A percentile compares a stretch with the other conserved stretches of the same genome.
These are phyloP conservation scores for Chlorella sp. DNA, from an alignment of 139 green algal species.

Conservation along the genomic window DNA sequence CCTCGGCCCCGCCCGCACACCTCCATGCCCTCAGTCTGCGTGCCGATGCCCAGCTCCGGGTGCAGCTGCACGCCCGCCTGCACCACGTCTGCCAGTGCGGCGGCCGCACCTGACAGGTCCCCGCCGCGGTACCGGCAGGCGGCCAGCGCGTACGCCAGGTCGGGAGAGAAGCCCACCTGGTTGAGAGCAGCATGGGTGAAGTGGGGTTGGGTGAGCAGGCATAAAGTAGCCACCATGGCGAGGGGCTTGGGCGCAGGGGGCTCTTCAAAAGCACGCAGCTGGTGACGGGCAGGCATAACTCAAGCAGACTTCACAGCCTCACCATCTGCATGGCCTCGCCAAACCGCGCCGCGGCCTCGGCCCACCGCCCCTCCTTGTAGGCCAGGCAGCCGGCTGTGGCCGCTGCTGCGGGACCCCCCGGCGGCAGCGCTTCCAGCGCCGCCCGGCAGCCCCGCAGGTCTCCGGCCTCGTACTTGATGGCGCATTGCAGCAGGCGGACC, in stretches of 20 bases:
- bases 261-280: too few species aligned
- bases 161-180: constrained; percentile 52
- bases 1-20: too few species aligned
- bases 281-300: too few species aligned
- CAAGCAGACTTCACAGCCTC: too few species aligned
- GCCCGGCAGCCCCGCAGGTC: constrained; percentile 73
- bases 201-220: too few species aligned
- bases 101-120: constrained; percentile 70
- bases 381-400: constrained; percentile 79
- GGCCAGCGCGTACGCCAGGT: constrained; percentile 87
- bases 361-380: constrained; percentile 79
- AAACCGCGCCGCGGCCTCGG: constrained; percentile 72
- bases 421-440: constrained; percentile 65
- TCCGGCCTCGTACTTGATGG: constrained; percentile 83
- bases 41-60: constrained; percentile 88
- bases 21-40: constrained; percentile 75
- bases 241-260: too few species aligned
- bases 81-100: constrained; percentile 81
- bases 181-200: too few species aligned
- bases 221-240: too few species aligned
- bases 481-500: constrained; percentile 27
- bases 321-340: constrained; percentile 50
- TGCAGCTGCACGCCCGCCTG: constrained; percentile 84
- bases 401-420: constrained; percentile 63
- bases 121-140: constrained; percentile 85